Percentiles rank a stretch among this genome's conserved stretches.
Conservation (phyloP, 2,329 filamentous ascomycete species). For the Aspergillus uvarum region DNA sequence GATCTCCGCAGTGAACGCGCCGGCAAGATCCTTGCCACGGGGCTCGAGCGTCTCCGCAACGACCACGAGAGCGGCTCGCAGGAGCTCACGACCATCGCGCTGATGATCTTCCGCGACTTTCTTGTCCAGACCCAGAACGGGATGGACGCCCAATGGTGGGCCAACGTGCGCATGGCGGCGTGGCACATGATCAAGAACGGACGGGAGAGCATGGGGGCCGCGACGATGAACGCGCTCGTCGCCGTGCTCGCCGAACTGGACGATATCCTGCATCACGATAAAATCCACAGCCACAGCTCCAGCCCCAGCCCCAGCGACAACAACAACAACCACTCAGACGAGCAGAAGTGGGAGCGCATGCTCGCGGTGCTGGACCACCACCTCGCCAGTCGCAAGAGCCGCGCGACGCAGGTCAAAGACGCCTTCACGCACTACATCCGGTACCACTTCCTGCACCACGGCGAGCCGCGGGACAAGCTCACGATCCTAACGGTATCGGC, state of each 20-base stretch:
- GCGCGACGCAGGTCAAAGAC: constrained; percentile 24
- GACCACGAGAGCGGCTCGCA: constrained; percentile 62
- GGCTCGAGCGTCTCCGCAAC: constrained; percentile 51
- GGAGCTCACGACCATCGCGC: constrained; percentile 56
- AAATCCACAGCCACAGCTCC: background rate
- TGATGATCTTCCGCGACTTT: constrained; percentile 53
- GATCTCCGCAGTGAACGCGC: constrained; percentile 49
- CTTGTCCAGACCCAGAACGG: constrained; percentile 25
- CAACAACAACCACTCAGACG: background rate
- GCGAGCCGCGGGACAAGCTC: constrained; percentile 29
- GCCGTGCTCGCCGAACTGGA: constrained; percentile 26
- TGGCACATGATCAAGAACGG: constrained; percentile 68
- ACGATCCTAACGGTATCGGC: constrained; percentile 61
- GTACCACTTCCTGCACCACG: constrained; percentile 11
- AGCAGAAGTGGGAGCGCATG: constrained; percentile 22
- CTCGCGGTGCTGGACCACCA: constrained; percentile 28
- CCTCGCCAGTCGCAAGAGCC: constrained; percentile 23
- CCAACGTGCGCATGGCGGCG: constrained; percentile 53
- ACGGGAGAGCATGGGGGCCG: constrained; percentile 65
- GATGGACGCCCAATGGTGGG: constrained; percentile 52
- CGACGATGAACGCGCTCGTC: constrained; percentile 49
- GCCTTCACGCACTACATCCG: constrained; percentile 29
- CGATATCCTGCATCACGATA: constrained; percentile 23
- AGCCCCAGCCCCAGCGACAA: background rate
- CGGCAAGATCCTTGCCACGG: constrained; percentile 46